Evolutionary conservation across 1,284 basidiomycete genomes (phyloP).

Genomic region (Leucoagaricus sp.): DNA sequence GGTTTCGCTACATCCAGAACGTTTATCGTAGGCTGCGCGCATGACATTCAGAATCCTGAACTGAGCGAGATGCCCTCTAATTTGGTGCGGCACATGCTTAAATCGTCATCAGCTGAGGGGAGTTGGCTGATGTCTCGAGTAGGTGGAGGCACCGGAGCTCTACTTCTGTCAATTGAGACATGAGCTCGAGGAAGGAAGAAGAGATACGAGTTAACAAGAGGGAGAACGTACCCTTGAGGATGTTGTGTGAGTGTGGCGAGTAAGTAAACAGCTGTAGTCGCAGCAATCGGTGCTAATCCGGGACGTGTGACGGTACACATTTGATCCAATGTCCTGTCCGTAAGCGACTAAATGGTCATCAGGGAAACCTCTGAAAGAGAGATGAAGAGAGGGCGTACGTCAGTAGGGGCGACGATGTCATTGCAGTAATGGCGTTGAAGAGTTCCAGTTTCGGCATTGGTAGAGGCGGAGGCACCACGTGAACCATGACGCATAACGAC

Average conservation of each 20-base stretch:
- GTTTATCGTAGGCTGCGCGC: slow-evolving; percentile 85
- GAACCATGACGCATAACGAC: slow-evolving; percentile 97
- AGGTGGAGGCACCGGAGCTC: slow-evolving; percentile 64
- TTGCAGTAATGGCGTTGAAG: slow-evolving; percentile 83
- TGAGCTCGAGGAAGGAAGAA: background rate
- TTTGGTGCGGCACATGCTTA: slow-evolving; percentile 85
- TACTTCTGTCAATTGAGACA: slow-evolving; percentile 42
- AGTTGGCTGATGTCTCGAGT: slow-evolving; percentile 28
- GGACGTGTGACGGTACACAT: slow-evolving; percentile 99
- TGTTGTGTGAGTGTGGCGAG: slow-evolving; percentile 91
- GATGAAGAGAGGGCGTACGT: slow-evolving; percentile 55
- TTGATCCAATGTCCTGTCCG: slow-evolving; percentile 94
- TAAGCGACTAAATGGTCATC: slow-evolving; percentile 66
- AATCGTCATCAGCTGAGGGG: slow-evolving; percentile 30
- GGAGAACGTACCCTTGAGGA: slow-evolving; percentile 69
- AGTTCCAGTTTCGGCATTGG: slow-evolving; percentile 24
- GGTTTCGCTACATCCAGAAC: slow-evolving; percentile 87
- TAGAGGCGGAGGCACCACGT: slow-evolving; percentile 43
- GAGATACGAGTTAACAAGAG: background rate
- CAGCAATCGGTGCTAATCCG: slow-evolving; percentile 90
- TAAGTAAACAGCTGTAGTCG: slow-evolving; percentile 92
- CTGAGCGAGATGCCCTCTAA: slow-evolving; percentile 86
- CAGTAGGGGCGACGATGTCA: slow-evolving; percentile 94
- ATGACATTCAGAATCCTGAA: slow-evolving; percentile 86
- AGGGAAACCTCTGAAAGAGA: background rate